Evolutionary conservation across 441 rosid species (phyloP), one percentile per base, ranked within the genome.

Genomic region (Pelargonium myrrhifolium): DNA sequence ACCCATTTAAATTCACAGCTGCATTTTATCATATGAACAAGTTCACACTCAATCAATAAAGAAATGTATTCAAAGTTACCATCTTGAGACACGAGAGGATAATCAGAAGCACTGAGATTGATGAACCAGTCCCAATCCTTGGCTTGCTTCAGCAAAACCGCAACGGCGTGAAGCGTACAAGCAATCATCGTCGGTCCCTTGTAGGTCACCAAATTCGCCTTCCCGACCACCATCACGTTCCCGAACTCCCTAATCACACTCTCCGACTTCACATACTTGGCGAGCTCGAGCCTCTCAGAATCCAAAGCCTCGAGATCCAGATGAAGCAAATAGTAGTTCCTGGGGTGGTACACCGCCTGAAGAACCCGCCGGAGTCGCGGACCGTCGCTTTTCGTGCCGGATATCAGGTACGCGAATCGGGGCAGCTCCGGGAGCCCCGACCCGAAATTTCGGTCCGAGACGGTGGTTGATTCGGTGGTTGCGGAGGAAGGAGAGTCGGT

Each of bases 81-180:
- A 76, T 89, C 98, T 82, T 89, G 97, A 67, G 93, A 77, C 89
- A 86, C 82, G 28, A 93, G 92, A 62, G 98, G 96, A 79, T 89
- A 90, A 81, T 89, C 93, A 43, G 85, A 80, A 1, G 96, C 81
- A 59, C 96, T 84, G 15, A 89, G 81, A 81, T 89, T 68, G n/a
- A n/a, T n/a, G n/a, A n/a, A n/a, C n/a, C n/a, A n/a, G n/a, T n/a
- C n/a, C n/a, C n/a, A n/a, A n/a, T 86, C 94, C 42, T 53, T 65
- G 11, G 87, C 86, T 69, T 72, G 67, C 83, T 79, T 93, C 88
- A 93, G 71, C 79, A 93, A 67, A 56, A 93, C 77, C 8, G 98
- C 87, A 59, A 84, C 69, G 6, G 89, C 90, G 20, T 85, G 97
- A 69, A 90, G 96, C 68, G 87, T 84, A 51, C 73, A 82, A 24